Base-by-base conservation (phyloP, 1,139 yeast species). In the Candida labiduridarum region DNA sequence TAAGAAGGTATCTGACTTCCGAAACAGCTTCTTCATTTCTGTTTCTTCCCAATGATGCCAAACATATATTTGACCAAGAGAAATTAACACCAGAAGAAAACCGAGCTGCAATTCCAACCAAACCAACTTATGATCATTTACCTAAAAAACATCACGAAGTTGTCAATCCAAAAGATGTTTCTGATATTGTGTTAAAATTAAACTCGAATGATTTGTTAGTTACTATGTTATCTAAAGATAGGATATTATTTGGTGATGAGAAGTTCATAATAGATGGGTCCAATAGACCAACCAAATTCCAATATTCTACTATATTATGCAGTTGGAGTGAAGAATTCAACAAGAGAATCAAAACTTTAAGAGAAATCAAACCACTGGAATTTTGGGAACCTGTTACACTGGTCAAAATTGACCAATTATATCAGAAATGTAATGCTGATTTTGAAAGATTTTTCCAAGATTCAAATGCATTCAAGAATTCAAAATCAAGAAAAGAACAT, bases 31-130 rank as follows among this genome's bases (percentile, higher is more conserved):
- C 43, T 33, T 4, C 45, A 12, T 59, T 62, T 31, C 68, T 66
- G 71, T 73, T 74, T 51, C 57, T 65, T 5, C 71, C 78, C 10
- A 71, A 72, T 45, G 69, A 69, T 31, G 61, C 65, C 9, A 56
- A 56, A 29, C 67, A 65, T 51, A 51, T 62, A n/a, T 69, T 70
- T 52, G 75, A 72, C 29, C 61, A 66, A 41, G 76, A 71, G 52
- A 66, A 60, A 45, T 55, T 70, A 43, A 62, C 72, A 2, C 60
- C 65, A 2, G 70, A 65, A 50, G 65, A 72, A 45, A 66, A 70
- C 49, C 56, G 51, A 16, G 71, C 68, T 3, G 73, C 76, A 10
- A 68, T 75, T 10, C 80, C 79, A 2, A 50, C 61, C 22, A 63
- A 59, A 52, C 72, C 72, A n/a, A 47, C 22, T 2, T 46, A 59